phyloP scores from a whole-genome alignment of 495 filamentous ascomycete genomes.

The Copromyces sp. region DNA sequence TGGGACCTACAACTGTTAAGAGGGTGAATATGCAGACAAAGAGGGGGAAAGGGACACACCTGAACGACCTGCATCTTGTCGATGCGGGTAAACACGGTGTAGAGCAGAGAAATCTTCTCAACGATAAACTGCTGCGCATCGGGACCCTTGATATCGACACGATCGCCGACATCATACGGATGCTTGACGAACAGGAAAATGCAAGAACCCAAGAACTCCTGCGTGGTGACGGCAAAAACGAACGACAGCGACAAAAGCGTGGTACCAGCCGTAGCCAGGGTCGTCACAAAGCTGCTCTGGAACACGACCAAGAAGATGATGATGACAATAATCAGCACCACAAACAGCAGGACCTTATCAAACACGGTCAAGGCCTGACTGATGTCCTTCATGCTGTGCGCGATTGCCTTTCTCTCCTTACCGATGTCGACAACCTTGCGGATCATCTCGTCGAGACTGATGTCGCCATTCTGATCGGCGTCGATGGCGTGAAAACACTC shows the following conservation, averaged over 20 bases:
- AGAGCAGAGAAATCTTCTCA: slow-evolving; percentile 89
- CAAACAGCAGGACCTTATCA: slow-evolving; percentile 68
- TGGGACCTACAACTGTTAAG: slow-evolving; percentile 39
- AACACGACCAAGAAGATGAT: slow-evolving; percentile 88
- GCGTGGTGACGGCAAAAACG: slow-evolving; percentile 80
- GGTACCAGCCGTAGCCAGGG: slow-evolving; percentile 90
- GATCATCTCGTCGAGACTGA: slow-evolving; percentile 92
- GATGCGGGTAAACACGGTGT: slow-evolving; percentile 82
- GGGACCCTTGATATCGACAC: slow-evolving; percentile 67
- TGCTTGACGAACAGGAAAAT: slow-evolving; percentile 99
- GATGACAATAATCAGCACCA: slow-evolving; percentile 69
- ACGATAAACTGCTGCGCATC: slow-evolving; percentile 60
- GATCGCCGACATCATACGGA: slow-evolving; percentile 80
- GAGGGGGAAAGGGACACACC: slow-evolving; percentile 3
- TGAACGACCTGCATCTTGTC: slow-evolving; percentile 75
- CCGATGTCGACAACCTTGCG: slow-evolving; percentile 74
- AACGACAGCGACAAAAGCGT: slow-evolving; percentile 88
- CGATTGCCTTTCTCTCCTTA: slow-evolving; percentile 73
- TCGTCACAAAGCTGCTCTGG: slow-evolving; percentile 72
- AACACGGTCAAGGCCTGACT: slow-evolving; percentile 88
- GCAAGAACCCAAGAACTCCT: slow-evolving; percentile 90
- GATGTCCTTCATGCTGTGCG: slow-evolving; percentile 90
- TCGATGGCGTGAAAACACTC: slow-evolving; percentile 76
- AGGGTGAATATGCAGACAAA: no score
- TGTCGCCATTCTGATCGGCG: slow-evolving; percentile 82